These are phyloP conservation scores for Gossypium raimondii DNA, from an alignment of 345 rosid species.

Conservation along the genomic window DNA sequence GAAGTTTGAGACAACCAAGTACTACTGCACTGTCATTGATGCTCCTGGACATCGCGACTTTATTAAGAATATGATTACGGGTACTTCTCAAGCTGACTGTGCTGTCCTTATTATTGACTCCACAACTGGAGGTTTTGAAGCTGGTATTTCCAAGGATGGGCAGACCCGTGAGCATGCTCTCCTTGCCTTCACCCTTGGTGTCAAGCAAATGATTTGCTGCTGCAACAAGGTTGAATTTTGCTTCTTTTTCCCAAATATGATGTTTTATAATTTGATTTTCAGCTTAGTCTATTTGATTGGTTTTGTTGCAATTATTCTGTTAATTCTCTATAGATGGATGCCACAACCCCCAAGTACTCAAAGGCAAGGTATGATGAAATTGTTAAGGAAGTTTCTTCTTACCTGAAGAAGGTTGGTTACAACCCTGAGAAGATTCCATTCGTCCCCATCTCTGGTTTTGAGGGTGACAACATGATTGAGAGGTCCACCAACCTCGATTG, in stretches of 20 bases:
- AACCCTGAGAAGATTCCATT: too few relatives aligned
- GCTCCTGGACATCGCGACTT: conserved; percentile 91
- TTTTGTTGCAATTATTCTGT: neutral
- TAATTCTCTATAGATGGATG: conserved; percentile 54
- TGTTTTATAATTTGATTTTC: neutral
- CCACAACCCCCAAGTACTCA: conserved; percentile 81
- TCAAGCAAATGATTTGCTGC: conserved; percentile 83
- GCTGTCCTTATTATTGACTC: conserved; percentile 77
- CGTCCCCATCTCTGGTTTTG: too few relatives aligned
- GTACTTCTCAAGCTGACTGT: conserved; percentile 84
- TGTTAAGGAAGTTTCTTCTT: conserved; percentile 38
- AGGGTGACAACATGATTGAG: too few relatives aligned
- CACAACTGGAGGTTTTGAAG: conserved; percentile 81
- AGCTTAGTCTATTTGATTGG: neutral
- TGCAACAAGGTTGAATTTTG: conserved; percentile 56
- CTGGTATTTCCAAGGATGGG: conserved; percentile 84
- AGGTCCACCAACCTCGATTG: too few relatives aligned
- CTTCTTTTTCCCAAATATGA: neutral
- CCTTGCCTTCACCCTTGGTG: conserved; percentile 92
- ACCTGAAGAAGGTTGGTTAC: too few relatives aligned
- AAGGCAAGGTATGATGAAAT: conserved; percentile 77
- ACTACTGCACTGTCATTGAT: conserved; percentile 90
- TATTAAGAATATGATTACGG: conserved; percentile 81
- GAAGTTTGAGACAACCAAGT: conserved; percentile 87
- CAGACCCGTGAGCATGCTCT: conserved; percentile 84